Percentiles rank a stretch among this genome's conserved stretches.
Evolutionary conservation across 1,139 yeast species (phyloP).

Genomic region (Pneumocystis wakefieldiae): DNA sequence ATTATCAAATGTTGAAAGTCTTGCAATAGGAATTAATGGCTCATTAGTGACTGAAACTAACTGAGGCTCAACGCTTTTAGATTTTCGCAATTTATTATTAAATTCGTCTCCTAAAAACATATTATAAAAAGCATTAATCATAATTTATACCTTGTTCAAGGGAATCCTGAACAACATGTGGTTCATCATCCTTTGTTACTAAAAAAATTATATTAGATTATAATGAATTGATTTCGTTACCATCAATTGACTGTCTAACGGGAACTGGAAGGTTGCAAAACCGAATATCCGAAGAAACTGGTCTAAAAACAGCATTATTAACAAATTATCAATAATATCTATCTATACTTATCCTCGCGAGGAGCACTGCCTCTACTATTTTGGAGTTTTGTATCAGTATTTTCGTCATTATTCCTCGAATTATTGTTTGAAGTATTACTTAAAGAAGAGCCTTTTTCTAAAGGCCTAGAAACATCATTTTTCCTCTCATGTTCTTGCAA

Average conservation of each 20-base stretch:
- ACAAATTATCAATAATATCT: not conserved
- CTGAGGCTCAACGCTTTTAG: not conserved
- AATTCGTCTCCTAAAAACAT: not conserved
- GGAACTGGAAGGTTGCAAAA: conserved; percentile 36
- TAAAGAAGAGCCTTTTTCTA: not conserved
- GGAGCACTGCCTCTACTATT: not conserved
- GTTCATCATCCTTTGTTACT: not conserved
- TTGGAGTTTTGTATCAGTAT: not conserved
- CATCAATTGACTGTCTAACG: conserved; percentile 8
- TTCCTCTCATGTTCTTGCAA: not conserved
- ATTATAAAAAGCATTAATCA: not conserved
- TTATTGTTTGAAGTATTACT: not conserved
- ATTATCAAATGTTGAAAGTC: not conserved
- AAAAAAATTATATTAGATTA: not conserved
- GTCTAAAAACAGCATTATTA: not conserved
- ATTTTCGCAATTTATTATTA: not conserved
- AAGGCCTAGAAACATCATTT: not conserved
- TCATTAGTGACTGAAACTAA: not conserved
- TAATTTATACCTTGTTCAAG: not conserved
- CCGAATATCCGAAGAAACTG: conserved; percentile 21
- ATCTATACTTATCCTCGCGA: not conserved
- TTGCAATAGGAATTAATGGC: not conserved
- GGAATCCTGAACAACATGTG: not conserved
- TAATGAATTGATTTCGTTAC: not conserved
- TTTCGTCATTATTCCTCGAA: not conserved